Evolutionary conservation across 202 grass and related monocot genomes (phyloP).

Genomic region (Cymbopogon flexuosus): DNA sequence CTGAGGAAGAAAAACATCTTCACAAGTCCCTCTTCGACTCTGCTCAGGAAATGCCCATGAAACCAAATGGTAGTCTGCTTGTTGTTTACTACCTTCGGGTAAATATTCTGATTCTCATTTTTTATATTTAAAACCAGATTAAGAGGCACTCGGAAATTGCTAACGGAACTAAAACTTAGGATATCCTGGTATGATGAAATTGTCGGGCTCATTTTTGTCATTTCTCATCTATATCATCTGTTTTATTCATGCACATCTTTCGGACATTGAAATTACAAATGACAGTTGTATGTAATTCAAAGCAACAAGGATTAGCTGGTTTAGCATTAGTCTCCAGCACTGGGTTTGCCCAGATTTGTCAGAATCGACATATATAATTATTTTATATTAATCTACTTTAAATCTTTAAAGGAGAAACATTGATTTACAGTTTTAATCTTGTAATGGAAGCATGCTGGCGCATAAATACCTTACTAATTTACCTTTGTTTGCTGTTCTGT

Average conservation of each 20-base stretch:
- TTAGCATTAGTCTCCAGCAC: not conserved
- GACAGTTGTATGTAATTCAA: not conserved
- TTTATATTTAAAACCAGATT: not conserved
- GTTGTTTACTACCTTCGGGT: slow-evolving; percentile 96
- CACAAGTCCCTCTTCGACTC: slow-evolving; percentile 73
- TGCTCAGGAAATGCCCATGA: slow-evolving; percentile 54
- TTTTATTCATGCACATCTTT: slow-evolving; percentile 11
- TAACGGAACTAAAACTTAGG: not conserved
- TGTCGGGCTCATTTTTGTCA: not conserved
- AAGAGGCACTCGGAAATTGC: not conserved
- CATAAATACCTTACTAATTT: slow-evolving; percentile 11
- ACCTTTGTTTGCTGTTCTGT: slow-evolving; percentile 33
- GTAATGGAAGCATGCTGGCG: slow-evolving; percentile 13
- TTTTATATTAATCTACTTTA: not conserved
- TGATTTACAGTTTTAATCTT: not conserved
- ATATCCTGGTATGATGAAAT: not conserved
- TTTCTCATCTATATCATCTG: not conserved
- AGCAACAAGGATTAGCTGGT: not conserved
- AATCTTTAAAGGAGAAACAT: not conserved
- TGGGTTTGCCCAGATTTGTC: too few relatives aligned
- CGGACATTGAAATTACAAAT: not conserved
- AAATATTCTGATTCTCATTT: slow-evolving; percentile 31
- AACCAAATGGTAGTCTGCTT: slow-evolving; percentile 71
- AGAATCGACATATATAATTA: not conserved
- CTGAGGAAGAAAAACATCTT: slow-evolving; percentile 75